Evolutionary conservation across 2,329 filamentous ascomycete species (phyloP), one percentile per base, ranked within the genome.

Genomic region (Coniosporium tulheliwenetii): DNA sequence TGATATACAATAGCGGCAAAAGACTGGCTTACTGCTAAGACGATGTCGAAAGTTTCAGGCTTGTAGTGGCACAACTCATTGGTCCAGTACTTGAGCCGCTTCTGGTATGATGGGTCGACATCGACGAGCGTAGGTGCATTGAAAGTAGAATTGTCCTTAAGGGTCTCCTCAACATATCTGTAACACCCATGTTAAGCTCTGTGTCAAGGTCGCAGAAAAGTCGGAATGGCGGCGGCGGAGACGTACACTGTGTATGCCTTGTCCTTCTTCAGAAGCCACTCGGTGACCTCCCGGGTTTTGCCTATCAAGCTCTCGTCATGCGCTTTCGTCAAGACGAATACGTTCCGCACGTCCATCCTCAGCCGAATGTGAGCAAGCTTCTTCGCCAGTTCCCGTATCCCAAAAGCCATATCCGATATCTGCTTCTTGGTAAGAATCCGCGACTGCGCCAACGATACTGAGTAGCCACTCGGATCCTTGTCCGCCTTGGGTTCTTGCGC

Each of bases 371-470:
- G 86, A 39, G 85, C 83, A 44, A 96, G 64, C 44, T 84, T 81
- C 54, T 93, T 82, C 29, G 84, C 89, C 43, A 98, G 66, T 60
- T 95, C 85, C 38, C 91, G 73, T 43, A 96, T 91, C 19, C 89
- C 87, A 77, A 89, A 87, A 0, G 89, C 87, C 89, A 98, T 96
- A 52, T 96, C 91, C 10, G 82, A 86, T 35, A 98, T 70, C 60
- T 98, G 85, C 58, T 84, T 86, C 66, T 96, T 96, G 1, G 87
- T 95, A 49, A 96, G 69, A 39, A 95, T 73, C n/a, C 89, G 74
- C 44, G 75, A 79, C 42, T 77, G 67, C 13, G 69, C 64, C 19
- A 51, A n/a, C 57, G 52, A 13, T 52, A 45, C 10, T 54, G 53
- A 13, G 53, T 44, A 7, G 50, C 48, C 12, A 57, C 52, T 1